Percentiles rank a stretch among this genome's conserved stretches.
Evolutionary conservation across 108 stramenopile species (phyloP).

Genomic region (Cyclotella kingstonii): DNA sequence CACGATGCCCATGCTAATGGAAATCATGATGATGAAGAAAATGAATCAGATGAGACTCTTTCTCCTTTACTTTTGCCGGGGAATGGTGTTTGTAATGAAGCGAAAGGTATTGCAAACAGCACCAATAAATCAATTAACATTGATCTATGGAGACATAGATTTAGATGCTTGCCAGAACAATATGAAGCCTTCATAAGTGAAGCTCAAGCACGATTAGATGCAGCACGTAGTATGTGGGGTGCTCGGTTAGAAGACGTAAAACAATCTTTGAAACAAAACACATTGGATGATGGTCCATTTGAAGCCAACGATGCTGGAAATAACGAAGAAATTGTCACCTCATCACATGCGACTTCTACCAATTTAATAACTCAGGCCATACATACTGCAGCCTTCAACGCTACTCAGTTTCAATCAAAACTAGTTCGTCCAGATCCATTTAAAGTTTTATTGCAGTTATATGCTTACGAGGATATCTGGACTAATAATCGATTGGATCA

Average conservation of each 20-base stretch:
- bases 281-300: slow-evolving; percentile 10
- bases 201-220: slow-evolving; percentile 37
- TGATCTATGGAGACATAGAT: slow-evolving; percentile 31
- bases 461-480: slow-evolving; percentile 84
- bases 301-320: slow-evolving; percentile 13
- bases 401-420: slow-evolving; percentile 12
- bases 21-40: slow-evolving; percentile 22
- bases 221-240: slow-evolving; percentile 38
- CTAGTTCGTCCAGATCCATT: slow-evolving; percentile 60
- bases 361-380: slow-evolving; percentile 10
- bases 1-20: slow-evolving; percentile 8
- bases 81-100: slow-evolving; percentile 8
- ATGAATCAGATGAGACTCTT: slow-evolving; percentile 18
- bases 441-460: slow-evolving; percentile 74
- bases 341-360: slow-evolving; percentile 3
- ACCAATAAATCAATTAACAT: slow-evolving; percentile 7
- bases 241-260: slow-evolving; percentile 38
- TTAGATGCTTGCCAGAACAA: slow-evolving; percentile 40
- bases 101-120: slow-evolving; percentile 5
- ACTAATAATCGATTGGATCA: slow-evolving; percentile 58
- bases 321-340: slow-evolving; percentile 1
- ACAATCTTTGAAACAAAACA: slow-evolving; percentile 15
- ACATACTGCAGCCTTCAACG: slow-evolving; percentile 26
- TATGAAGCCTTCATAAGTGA: slow-evolving; percentile 43
- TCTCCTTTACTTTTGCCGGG: slow-evolving; percentile 35